These are phyloP conservation scores for Fusarium albidum DNA, from an alignment of 2,329 filamentous ascomycete genomes.

Conservation along the genomic window DNA sequence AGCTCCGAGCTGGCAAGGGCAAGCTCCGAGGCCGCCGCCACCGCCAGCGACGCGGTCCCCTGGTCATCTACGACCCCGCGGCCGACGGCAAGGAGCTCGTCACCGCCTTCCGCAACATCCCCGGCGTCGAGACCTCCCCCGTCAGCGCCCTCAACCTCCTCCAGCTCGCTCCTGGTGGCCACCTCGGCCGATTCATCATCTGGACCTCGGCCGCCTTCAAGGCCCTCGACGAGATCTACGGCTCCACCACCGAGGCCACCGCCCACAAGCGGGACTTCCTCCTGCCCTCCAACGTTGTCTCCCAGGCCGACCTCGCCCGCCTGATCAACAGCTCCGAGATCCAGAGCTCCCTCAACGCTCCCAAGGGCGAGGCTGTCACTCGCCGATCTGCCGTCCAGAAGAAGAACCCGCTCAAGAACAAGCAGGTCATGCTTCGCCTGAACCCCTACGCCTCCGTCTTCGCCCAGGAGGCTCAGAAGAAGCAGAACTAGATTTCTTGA, in stretches of 20 bases:
- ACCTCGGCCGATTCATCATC: constrained; percentile 98
- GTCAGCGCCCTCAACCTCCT: constrained; percentile 97
- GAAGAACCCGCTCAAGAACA: constrained; percentile 99
- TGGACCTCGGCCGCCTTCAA: constrained; percentile 98
- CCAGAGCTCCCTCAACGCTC: constrained; percentile 91
- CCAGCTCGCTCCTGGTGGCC: constrained; percentile 97
- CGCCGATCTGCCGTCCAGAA: constrained; percentile 95
- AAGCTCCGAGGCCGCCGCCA: constrained; percentile 97
- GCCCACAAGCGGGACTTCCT: constrained; percentile 99
- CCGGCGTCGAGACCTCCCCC: constrained; percentile 95
- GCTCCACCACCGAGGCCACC: constrained; percentile 86
- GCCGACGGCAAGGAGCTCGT: constrained; percentile 94
- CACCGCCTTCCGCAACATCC: constrained; percentile 97
- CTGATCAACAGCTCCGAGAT: constrained; percentile 99
- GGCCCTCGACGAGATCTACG: constrained; percentile 97
- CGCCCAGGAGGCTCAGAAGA: constrained; percentile 69
- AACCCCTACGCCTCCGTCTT: constrained; percentile 97
- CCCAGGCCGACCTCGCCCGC: constrained; percentile 94
- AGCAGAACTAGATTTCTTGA: constrained; percentile 46
- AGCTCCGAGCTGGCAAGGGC: constrained; percentile 98
- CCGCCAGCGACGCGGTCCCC: constrained; percentile 96
- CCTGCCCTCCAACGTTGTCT: constrained; percentile 89
- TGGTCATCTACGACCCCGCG: constrained; percentile 97
- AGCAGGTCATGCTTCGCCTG: constrained; percentile 96
- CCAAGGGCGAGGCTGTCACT: constrained; percentile 88